phyloP scores from a whole-genome alignment of 208 protist species.

The Crithidia thermophila region DNA sequence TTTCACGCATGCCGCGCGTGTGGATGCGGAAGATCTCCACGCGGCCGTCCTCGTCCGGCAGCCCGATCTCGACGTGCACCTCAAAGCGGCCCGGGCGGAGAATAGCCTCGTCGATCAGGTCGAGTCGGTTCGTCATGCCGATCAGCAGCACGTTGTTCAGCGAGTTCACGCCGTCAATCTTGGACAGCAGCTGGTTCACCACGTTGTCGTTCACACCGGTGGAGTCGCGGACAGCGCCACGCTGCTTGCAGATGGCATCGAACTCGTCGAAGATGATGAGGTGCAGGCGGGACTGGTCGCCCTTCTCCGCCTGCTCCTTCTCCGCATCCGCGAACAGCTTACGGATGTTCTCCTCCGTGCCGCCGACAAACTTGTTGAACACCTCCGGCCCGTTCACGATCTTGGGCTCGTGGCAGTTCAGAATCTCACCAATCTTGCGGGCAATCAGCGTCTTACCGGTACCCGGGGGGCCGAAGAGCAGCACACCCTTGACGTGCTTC shows the following conservation, averaged over 20 bases:
- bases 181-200: conserved; percentile 99
- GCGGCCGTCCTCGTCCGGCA: conserved; percentile 98
- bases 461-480: conserved; percentile 99
- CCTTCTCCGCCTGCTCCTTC: conserved; percentile 91
- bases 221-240: conserved; percentile 90
- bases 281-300: conserved; percentile 97
- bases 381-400: conserved; percentile 99
- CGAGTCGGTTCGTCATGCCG: conserved; percentile 99
- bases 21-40: conserved; percentile 99
- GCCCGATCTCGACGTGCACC: conserved; percentile 97
- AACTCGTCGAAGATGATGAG: conserved; percentile 99
- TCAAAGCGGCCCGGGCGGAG: conserved; percentile 99
- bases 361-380: conserved; percentile 99
- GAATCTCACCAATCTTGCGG: conserved; percentile 99
- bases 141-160: conserved; percentile 99
- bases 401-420: conserved; percentile 97
- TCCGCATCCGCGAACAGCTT: conserved; percentile 99
- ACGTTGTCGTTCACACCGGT: conserved; percentile 98
- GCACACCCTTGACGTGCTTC: conserved; percentile 98
- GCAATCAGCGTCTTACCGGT: conserved; percentile 99
- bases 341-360: conserved; percentile 99
- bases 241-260: conserved; percentile 99
- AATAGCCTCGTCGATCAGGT: conserved; percentile 99
- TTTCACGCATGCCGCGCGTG: conserved; percentile 94
- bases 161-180: conserved; percentile 99